Evolutionary conservation across 2,329 filamentous ascomycete genomes (phyloP), one percentile per base, ranked within the genome.

Genomic region (Onygenales sp.): DNA sequence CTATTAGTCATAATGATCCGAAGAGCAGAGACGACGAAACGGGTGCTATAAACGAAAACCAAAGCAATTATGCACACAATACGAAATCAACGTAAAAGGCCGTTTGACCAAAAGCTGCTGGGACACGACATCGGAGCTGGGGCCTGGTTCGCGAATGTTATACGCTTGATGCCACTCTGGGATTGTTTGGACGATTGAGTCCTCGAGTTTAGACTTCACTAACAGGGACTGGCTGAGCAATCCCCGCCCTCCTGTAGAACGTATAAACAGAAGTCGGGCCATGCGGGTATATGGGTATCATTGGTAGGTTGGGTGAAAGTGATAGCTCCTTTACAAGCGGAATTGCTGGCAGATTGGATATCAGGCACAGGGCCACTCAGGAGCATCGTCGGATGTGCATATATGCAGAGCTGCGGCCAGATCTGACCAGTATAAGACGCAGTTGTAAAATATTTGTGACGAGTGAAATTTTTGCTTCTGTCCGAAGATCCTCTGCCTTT

Each of bases 401-500:
- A n/a, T 36, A 37, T 37, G 50, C 42, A 44, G 10, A 37, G 50
- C 32, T 51, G 39, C 11, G 37, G 33, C 42, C 21, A 52, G 50
- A 27, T 44, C 42, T 46, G 40, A 10, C 50, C 50, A 39, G 40
- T 37, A 46, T 46, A 42, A 39, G 42, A 45, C 31, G 50, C 5
- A 52, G 50, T 14, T 37, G 50, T 44, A 34, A 43, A 40, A 56
- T 56, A 49, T 36, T 54, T 55, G 49, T 50, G 57, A 57, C 62
- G 68, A 70, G 62, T 69, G 63, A 63, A 62, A 65, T 60, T 65
- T 63, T 63, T 60, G 61, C 57, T 61, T 61, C 63, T 63, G 64
- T 61, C 59, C 62, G 62, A 65, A 63, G 61, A 63, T 65, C 60
- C 62, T 65, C 57, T 72, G 74, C 70, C 74, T 84, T 85, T 84